Evolutionary conservation across 208 protist genomes (phyloP), one percentile per base, ranked within the genome.

Genomic region (Leishmania martiniquensis): DNA sequence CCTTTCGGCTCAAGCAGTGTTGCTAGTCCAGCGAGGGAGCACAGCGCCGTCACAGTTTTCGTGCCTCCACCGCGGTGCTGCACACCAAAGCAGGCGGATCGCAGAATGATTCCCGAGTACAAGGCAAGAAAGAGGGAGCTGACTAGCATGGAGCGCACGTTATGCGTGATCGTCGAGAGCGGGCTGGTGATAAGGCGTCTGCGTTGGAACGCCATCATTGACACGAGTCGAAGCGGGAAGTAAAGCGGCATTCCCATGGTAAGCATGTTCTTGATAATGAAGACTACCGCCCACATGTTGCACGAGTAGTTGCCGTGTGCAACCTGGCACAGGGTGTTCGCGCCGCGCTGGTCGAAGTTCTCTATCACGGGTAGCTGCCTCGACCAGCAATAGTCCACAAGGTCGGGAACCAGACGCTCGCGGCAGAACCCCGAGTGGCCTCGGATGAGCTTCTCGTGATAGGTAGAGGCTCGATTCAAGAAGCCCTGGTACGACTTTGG

Each of bases 1-100:
- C 88, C 83, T 75, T 96, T 95, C 13, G 91, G 92, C 80, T 97
- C 91, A 67, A 97, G 81, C 75, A 97, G 80, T 51, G 91, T 90
- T 25, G 90, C 74, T 34, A 96, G 81, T 7, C 94, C 92, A 25
- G 88, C 85, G 42, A 89, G 68, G 52, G 81, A 91, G 67, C 89
- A 89, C 45, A 86, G 62, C 42, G 89, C 69, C 2, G 89, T 84
- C 59, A 88, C 86, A 45, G 75, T 80, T 59, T 89, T 70, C 29
- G 87, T 89, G 65, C 88, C 83, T 65, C 84, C 78, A 77, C 87
- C 83, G 66, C 89, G 89, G 69, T 84, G 85, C 54, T 92, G 89
- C 37, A 90, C 82, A 34, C 80, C 68, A 83, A 93, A 87, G 85
- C 94, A 96, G 52, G 80, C 74, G 44, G 86, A 79, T 37, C 91